Percentiles rank a stretch among this genome's conserved stretches.
Conservation (phyloP, 2,329 filamentous ascomycete species). For the Penicillium janthinellum region DNA sequence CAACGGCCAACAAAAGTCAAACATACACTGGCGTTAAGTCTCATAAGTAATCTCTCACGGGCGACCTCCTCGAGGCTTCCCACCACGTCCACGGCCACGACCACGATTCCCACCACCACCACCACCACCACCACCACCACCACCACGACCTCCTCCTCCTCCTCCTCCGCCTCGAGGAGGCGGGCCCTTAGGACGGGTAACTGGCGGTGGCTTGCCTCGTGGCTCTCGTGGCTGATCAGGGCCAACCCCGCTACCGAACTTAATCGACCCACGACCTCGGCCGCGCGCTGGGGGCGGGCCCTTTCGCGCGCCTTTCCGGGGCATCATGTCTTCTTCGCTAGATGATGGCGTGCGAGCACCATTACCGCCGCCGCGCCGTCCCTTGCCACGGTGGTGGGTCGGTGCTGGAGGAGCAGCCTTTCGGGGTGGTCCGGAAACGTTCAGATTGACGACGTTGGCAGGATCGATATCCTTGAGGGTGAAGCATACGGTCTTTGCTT, state of each 20-base stretch:
- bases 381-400: conserved; percentile 24
- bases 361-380: conserved; percentile 30
- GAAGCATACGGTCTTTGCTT: conserved; percentile 38
- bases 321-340: conserved; percentile 41
- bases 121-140: conserved; percentile 17
- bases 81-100: conserved; percentile 24
- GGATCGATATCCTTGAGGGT: conserved; percentile 42
- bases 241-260: conserved; percentile 36
- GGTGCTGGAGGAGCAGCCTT: conserved; percentile 6
- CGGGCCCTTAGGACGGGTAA: conserved; percentile 2
- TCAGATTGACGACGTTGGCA: conserved; percentile 43
- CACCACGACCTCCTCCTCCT: not conserved
- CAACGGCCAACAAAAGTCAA: not conserved
- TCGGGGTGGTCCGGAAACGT: conserved; percentile 24
- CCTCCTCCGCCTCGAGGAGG: conserved; percentile 13
- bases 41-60: not conserved
- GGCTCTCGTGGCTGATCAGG: conserved; percentile 15
- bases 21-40: not conserved
- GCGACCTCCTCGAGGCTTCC: conserved; percentile 15
- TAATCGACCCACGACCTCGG: conserved; percentile 37
- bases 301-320: conserved; percentile 29
- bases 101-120: conserved; percentile 22
- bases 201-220: conserved; percentile 10
- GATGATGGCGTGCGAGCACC: conserved; percentile 28
- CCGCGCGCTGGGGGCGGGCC: conserved; percentile 29